A percentile compares a stretch with the other conserved stretches of the same genome.
These are phyloP conservation scores for Hyaloscypha hepaticicola DNA, from an alignment of 495 filamentous ascomycete genomes.

Conservation along the genomic window DNA sequence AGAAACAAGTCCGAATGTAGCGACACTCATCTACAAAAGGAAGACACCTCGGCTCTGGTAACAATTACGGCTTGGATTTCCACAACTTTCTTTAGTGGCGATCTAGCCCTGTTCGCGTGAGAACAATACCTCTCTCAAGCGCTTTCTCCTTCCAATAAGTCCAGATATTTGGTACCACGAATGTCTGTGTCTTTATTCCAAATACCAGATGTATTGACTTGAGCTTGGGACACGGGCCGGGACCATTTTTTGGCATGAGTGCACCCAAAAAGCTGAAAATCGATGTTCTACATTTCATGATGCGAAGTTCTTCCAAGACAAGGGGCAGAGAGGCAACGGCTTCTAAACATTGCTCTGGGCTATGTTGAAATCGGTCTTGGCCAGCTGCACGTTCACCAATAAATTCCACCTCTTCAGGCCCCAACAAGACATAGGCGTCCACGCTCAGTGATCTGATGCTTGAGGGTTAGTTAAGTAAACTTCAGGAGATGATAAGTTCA, in stretches of 20 bases:
- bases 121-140: not conserved
- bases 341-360: not conserved
- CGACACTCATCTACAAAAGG: no score
- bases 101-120: no score
- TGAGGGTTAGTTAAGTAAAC: no score
- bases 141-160: not conserved
- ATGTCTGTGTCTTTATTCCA: not conserved
- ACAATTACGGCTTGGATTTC: no score
- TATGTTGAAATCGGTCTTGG: not conserved
- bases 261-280: not conserved
- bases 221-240: not conserved
- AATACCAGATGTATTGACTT: not conserved
- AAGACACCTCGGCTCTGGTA: no score
- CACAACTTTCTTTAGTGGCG: no score
- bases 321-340: not conserved
- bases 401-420: not conserved
- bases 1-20: no score
- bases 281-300: not conserved
- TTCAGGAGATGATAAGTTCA: no score
- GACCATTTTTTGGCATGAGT: not conserved
- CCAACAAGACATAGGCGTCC: not conserved
- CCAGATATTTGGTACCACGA: not conserved
- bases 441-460: not conserved
- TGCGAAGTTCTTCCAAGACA: not conserved
- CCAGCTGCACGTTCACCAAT: not conserved